A percentile compares a stretch with the other conserved stretches of the same genome.
Conservation (phyloP, 768 basidiomycete species). For the Coprinopsis strossmayeri region DNA sequence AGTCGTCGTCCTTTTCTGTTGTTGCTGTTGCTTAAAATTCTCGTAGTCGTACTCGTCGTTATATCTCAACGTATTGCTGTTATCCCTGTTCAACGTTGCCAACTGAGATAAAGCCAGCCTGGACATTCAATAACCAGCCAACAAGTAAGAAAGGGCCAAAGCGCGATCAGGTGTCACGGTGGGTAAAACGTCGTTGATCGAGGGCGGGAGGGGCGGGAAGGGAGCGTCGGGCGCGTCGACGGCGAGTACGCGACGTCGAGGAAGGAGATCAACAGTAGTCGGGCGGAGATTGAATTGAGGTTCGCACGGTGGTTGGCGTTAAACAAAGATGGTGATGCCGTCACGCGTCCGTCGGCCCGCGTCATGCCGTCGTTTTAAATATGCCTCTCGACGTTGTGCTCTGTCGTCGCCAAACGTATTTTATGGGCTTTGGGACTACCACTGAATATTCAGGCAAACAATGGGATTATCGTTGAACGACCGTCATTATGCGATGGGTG, state of each 20-base stretch:
- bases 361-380: too few relatives aligned
- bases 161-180: neutral
- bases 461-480: too few relatives aligned
- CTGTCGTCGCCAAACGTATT: too few relatives aligned
- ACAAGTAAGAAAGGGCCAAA: neutral
- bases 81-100: neutral
- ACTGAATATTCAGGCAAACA: too few relatives aligned
- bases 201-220: neutral
- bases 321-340: constrained; percentile 18
- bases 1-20: neutral
- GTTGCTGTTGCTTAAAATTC: neutral
- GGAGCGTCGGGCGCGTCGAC: constrained; percentile 17
- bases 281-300: constrained; percentile 20
- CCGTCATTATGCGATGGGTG: too few relatives aligned
- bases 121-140: neutral
- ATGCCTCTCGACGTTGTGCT: too few relatives aligned
- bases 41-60: neutral
- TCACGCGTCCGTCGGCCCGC: too few relatives aligned
- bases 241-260: constrained; percentile 13
- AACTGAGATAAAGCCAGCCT: neutral
- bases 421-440: too few relatives aligned
- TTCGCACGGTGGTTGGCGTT: constrained; percentile 21
- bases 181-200: neutral
- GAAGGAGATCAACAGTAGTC: constrained; percentile 12
- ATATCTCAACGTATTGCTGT: neutral